Evolutionary conservation across 257 asterid genomes (phyloP), one percentile per base, ranked within the genome.

Genomic region (Verbascum thapsus): DNA sequence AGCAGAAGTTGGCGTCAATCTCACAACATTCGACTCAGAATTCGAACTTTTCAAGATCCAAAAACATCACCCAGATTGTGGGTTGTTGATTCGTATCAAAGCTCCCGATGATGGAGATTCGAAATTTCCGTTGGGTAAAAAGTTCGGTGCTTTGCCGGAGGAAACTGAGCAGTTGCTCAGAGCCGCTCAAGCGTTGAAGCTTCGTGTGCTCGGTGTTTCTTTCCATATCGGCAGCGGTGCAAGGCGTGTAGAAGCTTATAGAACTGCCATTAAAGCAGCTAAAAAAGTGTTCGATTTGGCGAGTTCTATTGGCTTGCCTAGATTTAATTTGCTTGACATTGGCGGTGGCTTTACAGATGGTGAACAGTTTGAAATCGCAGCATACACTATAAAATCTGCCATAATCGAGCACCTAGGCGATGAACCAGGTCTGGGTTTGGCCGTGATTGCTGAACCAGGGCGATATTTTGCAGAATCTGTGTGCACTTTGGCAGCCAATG

Each of bases 1-100:
- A 15, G 53, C 53, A 7, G 53, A 15, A 15, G 53, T 47, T 23
- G 53, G 53, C 53, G 53, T 47, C 53, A 47, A 47, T 17, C 53
- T 47, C 23, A 15, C 53, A 6, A 47, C 53, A 15, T 47, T 13
- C 10, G 53, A 47, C 2, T 47, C 53, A 8, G 53, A 47, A 7
- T 47, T 47, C 26, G 53, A 47, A 17, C 10, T 47, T 15, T 10
- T 6, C 5, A 47, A 47, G 53, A 47, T 47, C 22, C 8, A 7
- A 15, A 47, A 13, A 9, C 53, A 47, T 6, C 53, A 47, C 23
- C 53, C 22, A 10, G 16, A 47, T 3, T 47, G 53, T 20, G 53
- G 16, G 16, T 47, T 47, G 53, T 10, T 47, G 26, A 47, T 47
- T 47, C 53, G 53, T 10, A 47, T 47, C 53, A 47, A 47, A 7